Percentiles rank a stretch among this genome's conserved stretches.
Conservation (phyloP, 1,139 yeast genomes). For the Lodderomyces jiufengensis region DNA sequence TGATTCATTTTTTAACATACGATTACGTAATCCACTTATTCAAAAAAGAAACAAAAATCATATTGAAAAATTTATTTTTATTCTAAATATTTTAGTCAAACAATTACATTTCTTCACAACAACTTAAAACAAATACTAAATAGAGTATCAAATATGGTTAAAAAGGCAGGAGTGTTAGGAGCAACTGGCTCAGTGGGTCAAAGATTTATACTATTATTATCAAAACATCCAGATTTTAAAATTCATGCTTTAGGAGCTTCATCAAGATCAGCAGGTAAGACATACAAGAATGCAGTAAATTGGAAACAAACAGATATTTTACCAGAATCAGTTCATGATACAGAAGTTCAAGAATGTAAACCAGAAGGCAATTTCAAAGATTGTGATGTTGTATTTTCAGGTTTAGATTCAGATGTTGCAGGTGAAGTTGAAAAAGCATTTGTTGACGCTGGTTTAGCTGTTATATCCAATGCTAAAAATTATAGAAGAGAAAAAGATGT, state of each 20-base stretch:
- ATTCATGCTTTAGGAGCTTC: slow-evolving; percentile 89
- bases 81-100: too few species aligned
- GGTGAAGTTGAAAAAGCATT: slow-evolving; percentile 88
- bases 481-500: slow-evolving; percentile 86
- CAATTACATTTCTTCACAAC: not conserved
- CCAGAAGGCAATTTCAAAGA: slow-evolving; percentile 69
- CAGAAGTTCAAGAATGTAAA: slow-evolving; percentile 74
- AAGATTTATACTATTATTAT: slow-evolving; percentile 79
- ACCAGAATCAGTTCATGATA: slow-evolving; percentile 62
- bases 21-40: not conserved
- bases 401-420: slow-evolving; percentile 90
- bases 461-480: slow-evolving; percentile 93
- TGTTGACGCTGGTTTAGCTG: slow-evolving; percentile 74
- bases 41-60: not conserved
- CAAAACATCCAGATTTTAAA: slow-evolving; percentile 88
- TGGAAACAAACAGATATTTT: slow-evolving; percentile 92
- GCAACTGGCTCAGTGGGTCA: slow-evolving; percentile 99
- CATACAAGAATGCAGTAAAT: slow-evolving; percentile 77
- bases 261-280: slow-evolving; percentile 87
- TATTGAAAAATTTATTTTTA: not conserved
- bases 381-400: slow-evolving; percentile 94
- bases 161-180: slow-evolving; percentile 85
- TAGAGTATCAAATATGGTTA: slow-evolving; percentile 29
- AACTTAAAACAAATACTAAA: too few species aligned
- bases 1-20: not conserved